phyloP scores from a whole-genome alignment of 345 rosid species.

The Arabis hirsuta region DNA sequence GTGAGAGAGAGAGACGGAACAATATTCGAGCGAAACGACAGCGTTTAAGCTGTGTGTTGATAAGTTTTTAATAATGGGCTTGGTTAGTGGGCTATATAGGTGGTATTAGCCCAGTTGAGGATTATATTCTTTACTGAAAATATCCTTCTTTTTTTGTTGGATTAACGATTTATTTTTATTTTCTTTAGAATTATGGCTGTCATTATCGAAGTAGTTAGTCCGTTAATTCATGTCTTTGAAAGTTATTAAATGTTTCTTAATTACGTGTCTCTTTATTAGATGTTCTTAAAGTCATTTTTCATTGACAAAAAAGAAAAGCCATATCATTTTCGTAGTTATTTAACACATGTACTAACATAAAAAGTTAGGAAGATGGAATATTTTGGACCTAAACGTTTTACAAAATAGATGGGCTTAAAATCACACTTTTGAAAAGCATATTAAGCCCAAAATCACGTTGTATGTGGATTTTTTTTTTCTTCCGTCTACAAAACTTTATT shows the following conservation, averaged over 20 bases:
- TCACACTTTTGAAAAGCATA: background rate
- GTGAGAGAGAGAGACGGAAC: constrained; percentile 36
- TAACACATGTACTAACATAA: too few species aligned
- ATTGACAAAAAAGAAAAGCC: too few species aligned
- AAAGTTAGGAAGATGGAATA: background rate
- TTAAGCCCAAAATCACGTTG: background rate
- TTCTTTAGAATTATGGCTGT: constrained; percentile 9
- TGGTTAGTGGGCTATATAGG: constrained; percentile 11
- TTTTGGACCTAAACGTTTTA: background rate
- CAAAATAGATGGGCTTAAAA: background rate
- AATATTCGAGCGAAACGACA: background rate
- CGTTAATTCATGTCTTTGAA: constrained; percentile 12
- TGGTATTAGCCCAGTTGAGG: background rate
- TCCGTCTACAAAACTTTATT: too few species aligned
- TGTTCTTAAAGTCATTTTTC: background rate
- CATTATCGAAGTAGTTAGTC: constrained; percentile 36
- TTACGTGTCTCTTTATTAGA: constrained; percentile 23
- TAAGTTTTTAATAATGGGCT: background rate
- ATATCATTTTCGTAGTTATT: too few species aligned
- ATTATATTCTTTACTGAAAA: too few species aligned
- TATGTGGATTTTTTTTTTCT: too few species aligned
- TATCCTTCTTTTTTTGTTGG: background rate
- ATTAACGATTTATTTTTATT: background rate
- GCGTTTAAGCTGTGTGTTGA: background rate
- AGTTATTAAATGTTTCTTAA: constrained; percentile 7